These are phyloP conservation scores for Dacryopinax spathularia DNA, from an alignment of 768 basidiomycete genomes.

Conservation along the genomic window DNA sequence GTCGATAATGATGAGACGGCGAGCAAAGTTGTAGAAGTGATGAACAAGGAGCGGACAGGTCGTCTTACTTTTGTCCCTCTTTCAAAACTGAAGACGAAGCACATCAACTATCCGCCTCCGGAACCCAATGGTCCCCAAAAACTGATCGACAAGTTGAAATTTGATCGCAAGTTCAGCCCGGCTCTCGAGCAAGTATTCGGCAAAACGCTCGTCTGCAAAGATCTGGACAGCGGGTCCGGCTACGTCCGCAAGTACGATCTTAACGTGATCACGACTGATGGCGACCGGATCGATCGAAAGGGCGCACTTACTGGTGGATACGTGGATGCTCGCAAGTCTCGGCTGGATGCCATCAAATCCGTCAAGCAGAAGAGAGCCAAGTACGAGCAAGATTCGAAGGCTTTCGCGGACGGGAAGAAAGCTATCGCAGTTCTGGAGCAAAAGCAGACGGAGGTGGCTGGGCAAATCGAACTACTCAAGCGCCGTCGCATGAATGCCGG, in stretches of 20 bases:
- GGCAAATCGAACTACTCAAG: conserved; percentile 53
- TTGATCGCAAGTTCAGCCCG: conserved; percentile 51
- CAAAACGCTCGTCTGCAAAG: conserved; percentile 89
- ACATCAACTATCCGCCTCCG: conserved; percentile 39
- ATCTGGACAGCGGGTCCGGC: conserved; percentile 80
- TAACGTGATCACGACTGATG: conserved; percentile 94
- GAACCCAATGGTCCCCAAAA: conserved; percentile 67
- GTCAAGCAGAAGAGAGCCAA: conserved; percentile 63
- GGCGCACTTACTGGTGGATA: conserved; percentile 93
- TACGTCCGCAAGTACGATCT: conserved; percentile 90
- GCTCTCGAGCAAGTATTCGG: conserved; percentile 97
- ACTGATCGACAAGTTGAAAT: conserved; percentile 68
- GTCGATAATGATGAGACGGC: conserved; percentile 95
- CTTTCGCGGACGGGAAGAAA: conserved; percentile 59
- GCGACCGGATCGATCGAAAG: conserved; percentile 93
- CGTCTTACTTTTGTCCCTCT: conserved; percentile 98
- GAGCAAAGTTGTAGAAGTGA: conserved; percentile 74
- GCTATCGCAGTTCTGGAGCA: conserved; percentile 64
- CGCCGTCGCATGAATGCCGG: conserved; percentile 58
- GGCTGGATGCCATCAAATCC: conserved; percentile 72
- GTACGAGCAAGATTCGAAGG: conserved; percentile 47
- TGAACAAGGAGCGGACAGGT: conserved; percentile 86
- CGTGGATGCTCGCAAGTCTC: conserved; percentile 78
- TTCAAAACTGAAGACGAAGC: conserved; percentile 77
- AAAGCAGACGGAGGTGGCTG: conserved; percentile 62